Evolutionary conservation across 371 early-diverging fungal genomes (phyloP), one percentile per base, ranked within the genome.

Genomic region (Apophysomyces sp.): DNA sequence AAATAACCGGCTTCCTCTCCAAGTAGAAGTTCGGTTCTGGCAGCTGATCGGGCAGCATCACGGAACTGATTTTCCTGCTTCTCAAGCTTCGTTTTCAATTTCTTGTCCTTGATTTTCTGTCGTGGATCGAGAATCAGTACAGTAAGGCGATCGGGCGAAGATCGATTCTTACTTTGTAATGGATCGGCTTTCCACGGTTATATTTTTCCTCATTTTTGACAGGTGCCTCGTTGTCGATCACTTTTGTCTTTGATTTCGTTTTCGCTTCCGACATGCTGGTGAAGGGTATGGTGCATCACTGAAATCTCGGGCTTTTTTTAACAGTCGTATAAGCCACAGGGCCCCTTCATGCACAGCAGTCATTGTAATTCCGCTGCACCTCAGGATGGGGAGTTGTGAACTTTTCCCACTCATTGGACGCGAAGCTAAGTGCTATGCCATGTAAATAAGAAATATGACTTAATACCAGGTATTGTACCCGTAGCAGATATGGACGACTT

Each of bases 21-120:
- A 49, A 91, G 75, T 49, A 97, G 80, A 58, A 92, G 62, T 60
- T 93, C 94, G 27, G 90, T 74, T 53, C 89, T 84, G 0, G 92
- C 93, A 1, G 94, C 94, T 57, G 89, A 84, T 44, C 73, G 62
- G 11, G 89, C 89, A 8, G 92, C 94, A 28, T 89, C 90, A n/a
- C 85, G 68, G 39, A 72, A 77, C 40, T 82, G 76, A 39, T 81
- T 83, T 60, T 89, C 87, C 59, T 82, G 79, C 57, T 81, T 81
- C 32, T 82, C 74, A 52, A 91, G 70, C 12, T 77, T 77, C 13
- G 78, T 74, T 59, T 85, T 85, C 39, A 92, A 74, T 69, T 90
- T 90, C 60, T 78, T 84, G 68, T 91, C 88, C 64, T 78, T 65
- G 18, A 90, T 76, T 71, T 76, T 79, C 21, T 27, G 21, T 32